These are phyloP conservation scores for Salix suchowensis DNA, from an alignment of 345 rosid species.

Conservation along the genomic window DNA sequence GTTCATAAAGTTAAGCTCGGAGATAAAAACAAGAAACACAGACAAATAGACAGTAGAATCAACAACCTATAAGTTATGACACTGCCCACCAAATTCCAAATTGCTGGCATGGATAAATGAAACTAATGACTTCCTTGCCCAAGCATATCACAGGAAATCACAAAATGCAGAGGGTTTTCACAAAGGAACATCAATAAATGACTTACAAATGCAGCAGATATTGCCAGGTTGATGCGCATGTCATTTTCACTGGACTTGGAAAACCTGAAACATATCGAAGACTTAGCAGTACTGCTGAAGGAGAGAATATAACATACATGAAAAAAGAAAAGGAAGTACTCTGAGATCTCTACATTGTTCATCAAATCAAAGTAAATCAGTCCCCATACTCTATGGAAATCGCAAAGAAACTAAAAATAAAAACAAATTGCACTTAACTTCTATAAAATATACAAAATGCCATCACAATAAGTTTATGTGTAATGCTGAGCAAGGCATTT, in stretches of 20 bases:
- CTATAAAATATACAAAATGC: neutral
- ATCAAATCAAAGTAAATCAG: neutral
- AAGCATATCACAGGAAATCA: neutral
- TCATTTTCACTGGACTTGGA: constrained; percentile 61
- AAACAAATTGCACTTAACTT: neutral
- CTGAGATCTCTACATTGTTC: neutral
- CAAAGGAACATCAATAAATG: neutral
- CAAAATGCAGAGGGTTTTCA: neutral
- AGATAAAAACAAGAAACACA: neutral
- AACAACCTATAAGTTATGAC: neutral
- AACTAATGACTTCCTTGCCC: neutral
- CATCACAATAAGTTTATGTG: neutral
- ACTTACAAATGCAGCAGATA: constrained; percentile 91
- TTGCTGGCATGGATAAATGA: neutral
- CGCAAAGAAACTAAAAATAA: neutral
- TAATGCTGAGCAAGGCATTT: neutral
- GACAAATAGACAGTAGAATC: neutral
- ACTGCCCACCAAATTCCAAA: neutral
- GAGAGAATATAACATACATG: neutral
- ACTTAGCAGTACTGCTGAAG: neutral
- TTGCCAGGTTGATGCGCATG: constrained; percentile 73
- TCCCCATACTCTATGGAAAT: neutral
- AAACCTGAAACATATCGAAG: constrained; percentile 46
- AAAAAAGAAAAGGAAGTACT: neutral
- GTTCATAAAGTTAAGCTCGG: neutral